phyloP scores from a whole-genome alignment of 352 stramenopile species.

The Elongisporangium undulatum region DNA sequence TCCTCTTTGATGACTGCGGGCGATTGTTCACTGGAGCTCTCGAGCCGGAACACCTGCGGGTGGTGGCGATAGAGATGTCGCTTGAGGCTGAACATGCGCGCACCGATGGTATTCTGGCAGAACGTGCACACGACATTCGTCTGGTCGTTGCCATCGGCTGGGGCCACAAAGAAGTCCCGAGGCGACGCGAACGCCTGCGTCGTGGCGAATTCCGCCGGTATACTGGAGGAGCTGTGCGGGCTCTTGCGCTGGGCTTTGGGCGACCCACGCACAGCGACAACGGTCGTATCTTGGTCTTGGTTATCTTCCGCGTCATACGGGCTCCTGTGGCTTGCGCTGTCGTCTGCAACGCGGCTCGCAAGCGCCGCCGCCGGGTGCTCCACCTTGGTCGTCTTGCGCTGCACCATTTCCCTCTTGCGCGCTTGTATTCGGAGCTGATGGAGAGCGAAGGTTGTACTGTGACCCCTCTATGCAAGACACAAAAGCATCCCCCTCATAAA shows the following conservation, averaged over 20 bases:
- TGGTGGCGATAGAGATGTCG: conserved; percentile 43
- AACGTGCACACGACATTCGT: conserved; percentile 39
- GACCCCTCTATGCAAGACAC: neutral
- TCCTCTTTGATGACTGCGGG: neutral
- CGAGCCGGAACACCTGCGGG: conserved; percentile 34
- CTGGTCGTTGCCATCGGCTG: conserved; percentile 1
- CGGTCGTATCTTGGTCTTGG: conserved; percentile 12
- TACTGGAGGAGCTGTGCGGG: conserved; percentile 12
- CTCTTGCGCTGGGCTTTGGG: neutral
- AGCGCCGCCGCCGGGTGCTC: neutral
- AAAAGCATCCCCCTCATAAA: neutral
- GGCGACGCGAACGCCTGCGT: conserved; percentile 40
- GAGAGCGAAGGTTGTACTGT: neutral
- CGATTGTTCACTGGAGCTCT: neutral
- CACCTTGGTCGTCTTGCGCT: neutral
- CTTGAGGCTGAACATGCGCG: conserved; percentile 41
- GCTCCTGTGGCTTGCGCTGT: neutral
- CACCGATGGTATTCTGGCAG: conserved; percentile 41
- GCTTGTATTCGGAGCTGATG: neutral
- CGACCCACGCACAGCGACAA: conserved; percentile 1
- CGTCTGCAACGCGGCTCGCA: neutral
- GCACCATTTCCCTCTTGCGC: neutral
- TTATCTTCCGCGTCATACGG: conserved; percentile 1
- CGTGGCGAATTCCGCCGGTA: conserved; percentile 33
- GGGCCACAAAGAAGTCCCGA: conserved; percentile 39